Evolutionary conservation across 345 rosid genomes (phyloP).

Genomic region (Eucalyptus marginata): DNA sequence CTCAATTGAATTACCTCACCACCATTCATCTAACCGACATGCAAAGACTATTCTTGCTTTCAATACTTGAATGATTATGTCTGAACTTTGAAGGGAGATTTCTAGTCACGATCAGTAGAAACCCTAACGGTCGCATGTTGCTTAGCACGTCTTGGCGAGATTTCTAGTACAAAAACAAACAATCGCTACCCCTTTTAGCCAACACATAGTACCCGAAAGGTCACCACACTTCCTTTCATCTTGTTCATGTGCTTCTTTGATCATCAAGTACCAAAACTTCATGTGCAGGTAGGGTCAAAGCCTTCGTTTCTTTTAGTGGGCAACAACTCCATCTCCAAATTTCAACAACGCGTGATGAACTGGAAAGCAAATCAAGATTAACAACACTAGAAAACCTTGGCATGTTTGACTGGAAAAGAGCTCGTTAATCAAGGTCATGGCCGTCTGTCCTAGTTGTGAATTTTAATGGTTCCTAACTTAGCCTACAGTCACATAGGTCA

Average conservation of each 20-base stretch:
- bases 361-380: not conserved
- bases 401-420: not conserved
- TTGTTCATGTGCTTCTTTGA: not conserved
- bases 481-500: not conserved
- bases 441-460: not conserved
- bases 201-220: not conserved
- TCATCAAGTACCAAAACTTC: not conserved
- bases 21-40: not conserved
- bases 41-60: not conserved
- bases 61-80: not conserved
- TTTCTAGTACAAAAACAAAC: not conserved
- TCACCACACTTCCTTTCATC: not conserved
- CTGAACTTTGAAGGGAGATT: not conserved
- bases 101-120: not conserved
- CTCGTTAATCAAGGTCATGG: not conserved
- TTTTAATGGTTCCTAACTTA: not conserved
- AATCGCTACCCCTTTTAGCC: not conserved
- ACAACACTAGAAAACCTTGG: not conserved
- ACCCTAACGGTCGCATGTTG: not conserved
- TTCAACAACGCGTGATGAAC: not conserved
- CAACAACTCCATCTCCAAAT: not conserved
- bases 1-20: not conserved
- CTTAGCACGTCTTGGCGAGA: not conserved
- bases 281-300: slow-evolving; percentile 3
- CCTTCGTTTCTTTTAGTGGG: not conserved